Conservation (phyloP, 768 basidiomycete species). For the Gymnopilus dilepis region DNA sequence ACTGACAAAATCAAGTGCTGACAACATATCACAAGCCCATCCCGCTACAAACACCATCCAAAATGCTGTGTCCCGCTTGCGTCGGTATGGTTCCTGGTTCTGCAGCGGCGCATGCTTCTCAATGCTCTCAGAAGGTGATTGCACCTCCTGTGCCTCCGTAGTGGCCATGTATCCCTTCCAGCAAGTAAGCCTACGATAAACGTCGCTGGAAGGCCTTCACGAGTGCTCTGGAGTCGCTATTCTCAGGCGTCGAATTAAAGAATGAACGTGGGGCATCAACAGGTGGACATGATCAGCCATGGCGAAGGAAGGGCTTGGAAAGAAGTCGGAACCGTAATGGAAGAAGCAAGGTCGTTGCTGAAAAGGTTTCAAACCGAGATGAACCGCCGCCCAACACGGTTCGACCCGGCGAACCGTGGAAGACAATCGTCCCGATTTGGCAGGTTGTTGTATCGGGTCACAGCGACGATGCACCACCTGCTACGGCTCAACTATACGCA, state of each 20-base stretch:
- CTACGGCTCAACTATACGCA: background rate
- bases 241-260: background rate
- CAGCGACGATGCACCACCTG: background rate
- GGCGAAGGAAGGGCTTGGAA: background rate
- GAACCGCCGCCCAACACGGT: background rate
- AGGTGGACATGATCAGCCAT: background rate
- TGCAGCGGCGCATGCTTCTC: background rate
- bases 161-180: background rate
- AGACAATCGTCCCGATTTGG: background rate
- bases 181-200: background rate
- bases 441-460: background rate
- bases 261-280: background rate
- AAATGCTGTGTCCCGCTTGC: background rate
- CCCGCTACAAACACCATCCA: conserved; percentile 6
- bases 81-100: background rate
- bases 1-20: conserved; percentile 1
- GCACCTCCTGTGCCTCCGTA: background rate
- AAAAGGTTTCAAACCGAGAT: background rate
- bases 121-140: background rate
- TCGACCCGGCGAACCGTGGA: background rate
- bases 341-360: background rate
- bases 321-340: background rate
- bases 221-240: background rate
- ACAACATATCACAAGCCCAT: conserved; percentile 6
- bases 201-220: background rate